Evolutionary conservation across 441 rosid species (phyloP).

Genomic region (Rhodomyrtus psidioides): DNA sequence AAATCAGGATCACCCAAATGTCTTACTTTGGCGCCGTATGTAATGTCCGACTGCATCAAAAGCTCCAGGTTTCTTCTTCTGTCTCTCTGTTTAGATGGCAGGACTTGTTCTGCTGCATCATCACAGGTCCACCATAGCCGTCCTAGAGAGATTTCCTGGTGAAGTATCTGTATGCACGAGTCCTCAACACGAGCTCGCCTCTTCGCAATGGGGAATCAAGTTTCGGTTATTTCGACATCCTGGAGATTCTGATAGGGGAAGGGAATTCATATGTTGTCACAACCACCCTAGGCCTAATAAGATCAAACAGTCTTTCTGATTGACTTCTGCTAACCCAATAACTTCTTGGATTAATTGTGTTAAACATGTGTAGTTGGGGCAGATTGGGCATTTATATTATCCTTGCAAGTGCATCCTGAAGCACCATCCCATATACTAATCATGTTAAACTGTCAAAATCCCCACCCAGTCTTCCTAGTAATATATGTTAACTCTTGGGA

Average conservation of each 20-base stretch:
- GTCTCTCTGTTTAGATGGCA: neutral
- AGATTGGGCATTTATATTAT: neutral
- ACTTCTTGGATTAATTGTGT: neutral
- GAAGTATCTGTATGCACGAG: neutral
- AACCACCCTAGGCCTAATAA: neutral
- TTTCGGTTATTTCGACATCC: neutral
- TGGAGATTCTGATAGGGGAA: neutral
- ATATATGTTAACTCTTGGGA: neutral
- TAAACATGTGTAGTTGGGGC: neutral
- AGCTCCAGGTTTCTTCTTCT: neutral
- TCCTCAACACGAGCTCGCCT: neutral
- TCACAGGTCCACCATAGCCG: neutral
- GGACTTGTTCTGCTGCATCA: neutral
- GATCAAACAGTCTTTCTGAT: neutral
- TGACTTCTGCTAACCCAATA: neutral
- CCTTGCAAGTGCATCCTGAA: neutral
- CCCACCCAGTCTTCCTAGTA: neutral
- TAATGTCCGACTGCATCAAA: neutral
- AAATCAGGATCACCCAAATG: neutral
- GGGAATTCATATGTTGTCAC: neutral
- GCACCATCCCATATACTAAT: neutral
- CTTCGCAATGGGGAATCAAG: neutral
- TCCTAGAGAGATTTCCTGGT: neutral
- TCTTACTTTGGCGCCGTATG: neutral
- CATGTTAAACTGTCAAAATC: neutral